phyloP scores from a whole-genome alignment of 2,329 filamentous ascomycete species.

The Basipetospora chlamydospora region DNA sequence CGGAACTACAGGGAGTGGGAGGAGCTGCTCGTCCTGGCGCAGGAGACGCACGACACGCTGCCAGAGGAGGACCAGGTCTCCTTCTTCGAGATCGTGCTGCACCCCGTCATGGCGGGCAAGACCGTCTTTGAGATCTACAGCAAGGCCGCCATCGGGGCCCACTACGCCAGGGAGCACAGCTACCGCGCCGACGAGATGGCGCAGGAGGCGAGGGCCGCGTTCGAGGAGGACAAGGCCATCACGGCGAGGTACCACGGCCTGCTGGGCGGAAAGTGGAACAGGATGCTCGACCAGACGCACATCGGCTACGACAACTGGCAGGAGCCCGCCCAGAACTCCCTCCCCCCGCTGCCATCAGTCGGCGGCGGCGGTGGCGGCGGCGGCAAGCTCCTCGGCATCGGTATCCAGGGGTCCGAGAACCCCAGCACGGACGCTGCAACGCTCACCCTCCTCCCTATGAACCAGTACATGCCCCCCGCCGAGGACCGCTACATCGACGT shows the following conservation, averaged over 20 bases:
- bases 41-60: constrained; percentile 28
- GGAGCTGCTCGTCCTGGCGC: constrained; percentile 26
- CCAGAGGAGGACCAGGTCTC: constrained; percentile 24
- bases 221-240: constrained; percentile 39
- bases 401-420: constrained; percentile 50
- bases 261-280: constrained; percentile 46
- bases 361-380: constrained; percentile 45
- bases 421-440: constrained; percentile 37
- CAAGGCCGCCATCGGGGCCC: constrained; percentile 32
- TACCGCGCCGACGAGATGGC: constrained; percentile 39
- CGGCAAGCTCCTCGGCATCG: constrained; percentile 51
- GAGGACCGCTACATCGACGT: constrained; percentile 46
- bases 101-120: constrained; percentile 41
- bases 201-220: constrained; percentile 32
- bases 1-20: constrained; percentile 36
- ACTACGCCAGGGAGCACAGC: constrained; percentile 37
- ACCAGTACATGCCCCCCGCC: constrained; percentile 16
- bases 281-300: constrained; percentile 39
- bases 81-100: constrained; percentile 42
- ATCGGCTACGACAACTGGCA: constrained; percentile 45
- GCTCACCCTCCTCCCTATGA: constrained; percentile 43
- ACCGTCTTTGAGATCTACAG: constrained; percentile 41
- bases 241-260: constrained; percentile 42
- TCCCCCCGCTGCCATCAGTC: constrained; percentile 29
- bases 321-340: constrained; percentile 55